Percentiles rank a stretch among this genome's conserved stretches.
These are phyloP conservation scores for Acer campestre DNA, from an alignment of 345 rosid species.

Conservation along the genomic window DNA sequence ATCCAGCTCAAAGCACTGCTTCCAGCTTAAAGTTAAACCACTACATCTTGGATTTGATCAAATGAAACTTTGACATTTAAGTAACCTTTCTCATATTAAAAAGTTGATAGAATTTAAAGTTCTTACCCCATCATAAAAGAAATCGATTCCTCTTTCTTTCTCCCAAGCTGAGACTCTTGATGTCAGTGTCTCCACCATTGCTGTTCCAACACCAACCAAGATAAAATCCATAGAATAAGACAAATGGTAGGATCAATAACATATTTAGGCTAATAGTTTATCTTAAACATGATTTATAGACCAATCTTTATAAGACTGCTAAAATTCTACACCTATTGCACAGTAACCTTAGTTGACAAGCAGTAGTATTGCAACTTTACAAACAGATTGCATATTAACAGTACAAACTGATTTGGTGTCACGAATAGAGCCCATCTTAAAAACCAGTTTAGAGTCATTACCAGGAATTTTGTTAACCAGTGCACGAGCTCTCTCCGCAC, in stretches of 20 bases:
- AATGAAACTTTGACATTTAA: neutral
- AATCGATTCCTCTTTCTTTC: slow-evolving; percentile 57
- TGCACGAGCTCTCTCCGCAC: slow-evolving; percentile 75
- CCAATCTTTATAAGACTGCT: neutral
- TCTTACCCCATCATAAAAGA: slow-evolving; percentile 82
- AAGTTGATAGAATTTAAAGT: slow-evolving; percentile 10
- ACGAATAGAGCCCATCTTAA: neutral
- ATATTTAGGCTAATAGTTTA: neutral
- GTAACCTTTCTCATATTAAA: neutral
- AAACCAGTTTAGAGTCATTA: slow-evolving; percentile 22
- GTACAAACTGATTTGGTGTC: neutral
- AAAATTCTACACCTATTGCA: neutral
- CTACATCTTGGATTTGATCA: neutral
- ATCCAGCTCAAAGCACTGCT: neutral
- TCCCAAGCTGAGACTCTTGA: slow-evolving; percentile 66
- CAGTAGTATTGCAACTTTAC: neutral
- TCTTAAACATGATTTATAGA: neutral
- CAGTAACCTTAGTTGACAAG: neutral
- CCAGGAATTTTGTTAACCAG: slow-evolving; percentile 75
- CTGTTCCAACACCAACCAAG: slow-evolving; percentile 39
- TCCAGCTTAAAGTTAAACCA: neutral
- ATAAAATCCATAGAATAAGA: neutral
- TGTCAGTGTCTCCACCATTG: slow-evolving; percentile 56
- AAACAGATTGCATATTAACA: neutral
- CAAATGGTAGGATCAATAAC: neutral